Evolutionary conservation across 2,329 filamentous ascomycete species (phyloP).

Genomic region (Penicillium sp.): DNA sequence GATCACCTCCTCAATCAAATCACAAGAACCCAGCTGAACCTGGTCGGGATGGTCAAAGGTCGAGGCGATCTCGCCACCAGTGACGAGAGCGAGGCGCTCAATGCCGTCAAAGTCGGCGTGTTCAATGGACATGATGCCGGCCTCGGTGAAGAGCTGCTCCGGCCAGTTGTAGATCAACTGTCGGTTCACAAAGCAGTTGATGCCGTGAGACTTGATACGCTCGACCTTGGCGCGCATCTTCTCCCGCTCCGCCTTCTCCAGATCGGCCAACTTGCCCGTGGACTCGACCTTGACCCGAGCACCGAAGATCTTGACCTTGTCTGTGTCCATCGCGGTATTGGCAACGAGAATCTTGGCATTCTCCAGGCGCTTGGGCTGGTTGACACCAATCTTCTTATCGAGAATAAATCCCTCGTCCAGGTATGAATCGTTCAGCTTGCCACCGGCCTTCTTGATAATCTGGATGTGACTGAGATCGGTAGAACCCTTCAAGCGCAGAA

Average conservation of each 20-base stretch:
- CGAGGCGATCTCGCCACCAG: slow-evolving; percentile 92
- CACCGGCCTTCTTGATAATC: slow-evolving; percentile 98
- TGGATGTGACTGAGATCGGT: slow-evolving; percentile 96
- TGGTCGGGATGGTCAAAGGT: slow-evolving; percentile 98
- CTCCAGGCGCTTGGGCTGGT: slow-evolving; percentile 94
- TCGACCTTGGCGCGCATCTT: slow-evolving; percentile 99
- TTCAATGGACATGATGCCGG: slow-evolving; percentile 96
- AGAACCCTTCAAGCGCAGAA: slow-evolving; percentile 81
- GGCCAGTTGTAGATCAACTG: slow-evolving; percentile 99
- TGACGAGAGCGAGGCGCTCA: slow-evolving; percentile 88
- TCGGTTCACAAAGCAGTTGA: slow-evolving; percentile 99
- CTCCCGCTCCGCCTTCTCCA: slow-evolving; percentile 96
- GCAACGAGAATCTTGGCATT: slow-evolving; percentile 98
- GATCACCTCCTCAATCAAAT: slow-evolving; percentile 94
- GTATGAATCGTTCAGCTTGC: slow-evolving; percentile 96
- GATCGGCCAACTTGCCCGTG: slow-evolving; percentile 93
- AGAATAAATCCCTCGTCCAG: slow-evolving; percentile 97
- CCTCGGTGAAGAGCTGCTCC: slow-evolving; percentile 96
- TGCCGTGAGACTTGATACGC: slow-evolving; percentile 95
- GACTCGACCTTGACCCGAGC: slow-evolving; percentile 94
- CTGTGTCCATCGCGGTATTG: slow-evolving; percentile 98
- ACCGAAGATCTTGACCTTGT: slow-evolving; percentile 99
- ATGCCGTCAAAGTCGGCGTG: slow-evolving; percentile 99
- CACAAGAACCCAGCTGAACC: slow-evolving; percentile 91
- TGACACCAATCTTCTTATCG: slow-evolving; percentile 98